Evolutionary conservation across 2,329 filamentous ascomycete genomes (phyloP).

Genomic region (Alternaria sp.): DNA sequence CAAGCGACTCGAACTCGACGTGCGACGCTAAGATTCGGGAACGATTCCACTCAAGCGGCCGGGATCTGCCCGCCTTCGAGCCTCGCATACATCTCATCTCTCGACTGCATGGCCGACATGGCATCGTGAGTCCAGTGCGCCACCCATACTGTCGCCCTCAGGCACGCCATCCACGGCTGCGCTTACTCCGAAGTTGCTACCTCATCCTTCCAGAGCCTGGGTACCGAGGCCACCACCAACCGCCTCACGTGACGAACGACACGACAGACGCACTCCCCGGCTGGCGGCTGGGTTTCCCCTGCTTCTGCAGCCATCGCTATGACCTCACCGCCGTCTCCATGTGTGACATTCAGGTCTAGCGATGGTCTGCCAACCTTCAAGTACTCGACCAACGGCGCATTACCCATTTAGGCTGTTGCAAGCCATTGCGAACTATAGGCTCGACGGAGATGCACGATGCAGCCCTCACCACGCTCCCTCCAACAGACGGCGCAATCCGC

Average conservation of each 20-base stretch:
- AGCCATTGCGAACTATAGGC: conserved; percentile 22
- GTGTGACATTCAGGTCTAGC: conserved; percentile 20
- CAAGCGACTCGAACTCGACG: conserved; percentile 10
- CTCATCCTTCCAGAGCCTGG: neutral
- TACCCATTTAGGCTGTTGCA: conserved; percentile 46
- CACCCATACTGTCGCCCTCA: conserved; percentile 5
- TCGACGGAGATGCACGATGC: conserved; percentile 29
- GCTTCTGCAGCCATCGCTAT: conserved; percentile 20
- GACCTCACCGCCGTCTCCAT: conserved; percentile 23
- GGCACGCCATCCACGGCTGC: conserved; percentile 12
- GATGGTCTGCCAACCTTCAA: conserved; percentile 26
- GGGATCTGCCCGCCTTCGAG: conserved; percentile 40
- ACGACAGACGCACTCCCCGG: conserved; percentile 14
- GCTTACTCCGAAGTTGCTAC: conserved; percentile 8
- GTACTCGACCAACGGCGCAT: conserved; percentile 38
- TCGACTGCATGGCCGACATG: conserved; percentile 36
- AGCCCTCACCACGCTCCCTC: conserved; percentile 25
- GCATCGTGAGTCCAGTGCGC: conserved; percentile 14
- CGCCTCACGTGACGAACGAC: conserved; percentile 22
- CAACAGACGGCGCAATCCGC: conserved; percentile 15
- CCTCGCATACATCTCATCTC: conserved; percentile 36
- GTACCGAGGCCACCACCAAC: conserved; percentile 2
- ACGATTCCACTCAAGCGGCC: conserved; percentile 20
- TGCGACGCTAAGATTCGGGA: conserved; percentile 20
- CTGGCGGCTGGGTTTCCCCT: conserved; percentile 21